These are phyloP conservation scores for Coniosporium apollinis DNA, from an alignment of 495 filamentous ascomycete species.

Conservation along the genomic window DNA sequence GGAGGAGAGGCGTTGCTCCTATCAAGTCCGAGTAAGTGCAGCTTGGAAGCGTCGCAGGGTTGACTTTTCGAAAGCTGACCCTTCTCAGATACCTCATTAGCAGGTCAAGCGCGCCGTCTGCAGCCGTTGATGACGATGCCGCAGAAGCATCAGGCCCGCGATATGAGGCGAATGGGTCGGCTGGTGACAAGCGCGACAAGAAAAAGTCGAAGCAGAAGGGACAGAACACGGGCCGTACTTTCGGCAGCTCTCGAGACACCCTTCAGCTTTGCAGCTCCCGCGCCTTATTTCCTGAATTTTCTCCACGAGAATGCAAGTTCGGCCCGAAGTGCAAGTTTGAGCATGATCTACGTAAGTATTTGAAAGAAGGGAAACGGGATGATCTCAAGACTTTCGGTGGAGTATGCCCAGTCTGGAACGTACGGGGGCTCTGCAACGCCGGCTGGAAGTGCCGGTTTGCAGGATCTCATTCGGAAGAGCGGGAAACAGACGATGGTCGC, in stretches of 20 bases:
- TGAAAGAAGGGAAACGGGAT: slow-evolving; percentile 62
- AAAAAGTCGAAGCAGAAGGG: slow-evolving; percentile 55
- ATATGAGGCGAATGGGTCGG: slow-evolving; percentile 16
- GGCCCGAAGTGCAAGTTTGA: slow-evolving; percentile 61
- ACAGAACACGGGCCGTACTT: slow-evolving; percentile 76
- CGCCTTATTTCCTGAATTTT: slow-evolving; percentile 53
- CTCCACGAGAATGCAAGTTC: slow-evolving; percentile 50
- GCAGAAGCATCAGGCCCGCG: slow-evolving; percentile 21
- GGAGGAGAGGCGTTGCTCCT: slow-evolving; percentile 52
- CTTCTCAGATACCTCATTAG: no score
- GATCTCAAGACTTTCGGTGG: slow-evolving; percentile 61
- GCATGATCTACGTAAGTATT: slow-evolving; percentile 71
- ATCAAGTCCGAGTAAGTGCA: slow-evolving; percentile 66
- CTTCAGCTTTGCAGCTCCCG: slow-evolving; percentile 61
- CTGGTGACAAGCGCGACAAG: slow-evolving; percentile 32
- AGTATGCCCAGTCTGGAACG: slow-evolving; percentile 65
- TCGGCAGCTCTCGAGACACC: slow-evolving; percentile 62
- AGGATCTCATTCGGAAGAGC: slow-evolving; percentile 60
- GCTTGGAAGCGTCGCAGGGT: no score
- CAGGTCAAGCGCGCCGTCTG: no score
- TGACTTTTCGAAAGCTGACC: no score
- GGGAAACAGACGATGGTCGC: slow-evolving; percentile 53
- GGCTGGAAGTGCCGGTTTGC: slow-evolving; percentile 93
- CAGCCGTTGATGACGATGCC: slow-evolving; percentile 21
- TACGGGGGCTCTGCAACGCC: slow-evolving; percentile 52